Base-by-base conservation (phyloP, 2,329 filamentous ascomycete species). In the Ceratocystis cubensis region DNA sequence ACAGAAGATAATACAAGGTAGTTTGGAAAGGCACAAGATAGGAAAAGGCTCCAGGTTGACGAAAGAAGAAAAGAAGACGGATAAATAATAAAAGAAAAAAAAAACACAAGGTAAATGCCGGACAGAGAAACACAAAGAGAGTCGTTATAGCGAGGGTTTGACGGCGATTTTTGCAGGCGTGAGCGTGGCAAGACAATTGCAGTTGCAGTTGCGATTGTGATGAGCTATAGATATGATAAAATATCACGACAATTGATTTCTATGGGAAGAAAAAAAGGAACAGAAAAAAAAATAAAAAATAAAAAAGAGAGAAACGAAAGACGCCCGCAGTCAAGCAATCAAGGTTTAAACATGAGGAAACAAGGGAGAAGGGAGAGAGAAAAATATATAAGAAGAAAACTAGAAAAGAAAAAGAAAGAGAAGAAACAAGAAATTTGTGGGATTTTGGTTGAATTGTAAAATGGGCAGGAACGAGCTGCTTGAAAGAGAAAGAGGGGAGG, bases 291-390 rank as follows among this genome's bases (percentile, higher is more conserved):
- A 28, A 28, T 28, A n/a, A n/a, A 7, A 48, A 48, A 20, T 4
- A 41, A 28, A 37, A 57, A 41, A 10, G 8, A 15, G 20, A 22
- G 64, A 50, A 37, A 44, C 50, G 22, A 45, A 30, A 62, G 37
- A 17, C 53, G 33, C 61, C 46, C 61, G 20, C n/a, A 22, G 41
- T 44, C 33, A 66, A 53, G 59, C 44, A 53, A 41, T 33, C 48
- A 44, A 44, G 61, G 53, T 65, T 65, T 30, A 45, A 46, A 20
- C 44, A 30, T 46, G 15, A 48, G 33, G 44, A 63, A 56, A 64
- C 44, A 30, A 33, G 46, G 33, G 48, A 30, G 20, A 22, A 56
- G 30, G 61, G 48, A 17, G 50, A n/a, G 50, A 59, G 25, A 63
- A 25, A 41, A 41, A 57, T 57, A 20, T 20, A 65, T 28, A 62